Percentiles rank a stretch among this genome's conserved stretches.
phyloP scores from a whole-genome alignment of 768 basidiomycete species.

The Botryobasidium botryosum region DNA sequence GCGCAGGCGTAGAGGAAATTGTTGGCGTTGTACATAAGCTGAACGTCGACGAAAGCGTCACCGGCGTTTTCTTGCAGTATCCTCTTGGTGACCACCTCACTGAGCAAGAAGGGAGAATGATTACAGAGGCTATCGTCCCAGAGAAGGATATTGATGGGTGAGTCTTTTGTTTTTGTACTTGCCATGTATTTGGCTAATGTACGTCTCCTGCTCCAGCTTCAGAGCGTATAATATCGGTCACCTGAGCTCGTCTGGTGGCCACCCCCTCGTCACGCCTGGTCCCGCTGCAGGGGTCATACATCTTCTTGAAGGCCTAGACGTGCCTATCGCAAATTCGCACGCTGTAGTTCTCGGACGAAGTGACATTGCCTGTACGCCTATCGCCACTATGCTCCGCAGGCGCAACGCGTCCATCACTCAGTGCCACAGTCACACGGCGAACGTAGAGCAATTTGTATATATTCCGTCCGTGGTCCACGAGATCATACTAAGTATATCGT shows the following conservation, averaged over 20 bases:
- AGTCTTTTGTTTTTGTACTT: constrained; percentile 10
- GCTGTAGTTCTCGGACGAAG: constrained; percentile 91
- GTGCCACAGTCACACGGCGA: constrained; percentile 79
- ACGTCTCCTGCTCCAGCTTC: constrained; percentile 38
- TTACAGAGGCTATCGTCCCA: constrained; percentile 90
- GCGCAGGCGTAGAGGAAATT: constrained; percentile 55
- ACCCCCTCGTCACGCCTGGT: constrained; percentile 84
- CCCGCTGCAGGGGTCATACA: constrained; percentile 88
- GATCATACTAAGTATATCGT: constrained; percentile 1
- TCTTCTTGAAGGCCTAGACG: constrained; percentile 74
- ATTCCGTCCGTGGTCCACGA: constrained; percentile 2
- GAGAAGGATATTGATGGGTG: constrained; percentile 96
- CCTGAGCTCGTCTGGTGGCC: constrained; percentile 74
- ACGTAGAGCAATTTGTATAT: constrained; percentile 58
- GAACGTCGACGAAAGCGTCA: constrained; percentile 65
- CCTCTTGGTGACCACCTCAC: constrained; percentile 75
- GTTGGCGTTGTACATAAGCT: constrained; percentile 62
- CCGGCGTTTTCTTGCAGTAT: constrained; percentile 88
- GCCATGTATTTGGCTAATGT: neutral
- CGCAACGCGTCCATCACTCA: constrained; percentile 93
- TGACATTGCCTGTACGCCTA: constrained; percentile 95
- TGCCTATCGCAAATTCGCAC: constrained; percentile 59
- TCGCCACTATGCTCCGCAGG: constrained; percentile 76
- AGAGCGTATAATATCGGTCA: constrained; percentile 98
- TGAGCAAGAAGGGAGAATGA: constrained; percentile 65